Base-by-base conservation (phyloP, 306 rosid species). In the Oxytropis ochrocephala region DNA sequence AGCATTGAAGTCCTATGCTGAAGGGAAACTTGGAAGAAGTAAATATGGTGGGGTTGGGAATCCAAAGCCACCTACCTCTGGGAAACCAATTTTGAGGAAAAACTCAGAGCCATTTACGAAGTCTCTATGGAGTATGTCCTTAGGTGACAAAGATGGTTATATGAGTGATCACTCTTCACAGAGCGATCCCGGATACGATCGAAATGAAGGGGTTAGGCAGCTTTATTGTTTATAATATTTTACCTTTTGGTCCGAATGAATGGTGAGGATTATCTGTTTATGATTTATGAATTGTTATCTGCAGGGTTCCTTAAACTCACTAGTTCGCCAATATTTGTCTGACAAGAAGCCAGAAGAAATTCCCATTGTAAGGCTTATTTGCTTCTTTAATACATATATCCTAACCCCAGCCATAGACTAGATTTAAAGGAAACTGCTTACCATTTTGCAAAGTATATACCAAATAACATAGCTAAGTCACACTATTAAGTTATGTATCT, bases 331-430 rank as follows among this genome's bases (percentile, higher is more conserved):
- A 75, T 78, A 80, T 79, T 86, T 95, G 77, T 73, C 62, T 0
- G 84, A 87, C 64, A 91, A 79, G 83, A 80, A 75, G 79, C 87
- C 84, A 17, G 99, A 95, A 48, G 99, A 91, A 43, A 86, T 95
- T 80, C 97, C 97, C 61, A 14, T 32, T 19, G 99, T 94, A 81
- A 84, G 98, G 32, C 30, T 52, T 67, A 7, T 38, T 38, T 73
- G 48, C 67, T 64, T 17, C 36, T 33, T 52, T 58, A 11, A 14
- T 51, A 18, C 51, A 48, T 48, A 59, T 48, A 32, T 41, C 13
- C 8, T 41, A 11, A 1, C 33, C 11, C 6, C 29, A 4, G 24
- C 27, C 42, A 38, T 19, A 38, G 13, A 36, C 11, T 50, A 50
- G 49, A 63, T 73, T 63, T 7, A 30, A 32, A 41, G 14, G 32